Conservation (phyloP, 192 early-diverging fungal genomes). For the Entophlyctis luteolus region DNA sequence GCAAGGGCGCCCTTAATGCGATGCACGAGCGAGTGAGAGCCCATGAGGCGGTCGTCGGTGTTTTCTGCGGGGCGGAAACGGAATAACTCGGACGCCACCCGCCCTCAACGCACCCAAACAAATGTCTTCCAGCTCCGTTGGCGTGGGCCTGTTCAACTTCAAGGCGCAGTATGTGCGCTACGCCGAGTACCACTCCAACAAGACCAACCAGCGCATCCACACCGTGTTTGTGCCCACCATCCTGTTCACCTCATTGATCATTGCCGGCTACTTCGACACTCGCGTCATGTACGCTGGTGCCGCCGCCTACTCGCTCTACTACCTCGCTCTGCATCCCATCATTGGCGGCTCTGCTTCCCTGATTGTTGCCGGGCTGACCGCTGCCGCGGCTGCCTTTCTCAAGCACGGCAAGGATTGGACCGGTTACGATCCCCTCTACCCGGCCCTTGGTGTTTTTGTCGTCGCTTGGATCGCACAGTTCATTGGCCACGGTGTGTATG, state of each 20-base stretch:
- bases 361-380: background rate
- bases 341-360: conserved; percentile 25
- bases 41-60: too few relatives aligned
- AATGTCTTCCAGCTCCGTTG: too few relatives aligned
- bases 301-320: conserved; percentile 67
- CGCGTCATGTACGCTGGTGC: conserved; percentile 50
- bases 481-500: conserved; percentile 82
- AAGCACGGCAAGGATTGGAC: background rate
- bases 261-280: conserved; percentile 45
- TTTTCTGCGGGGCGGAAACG: too few relatives aligned
- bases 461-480: conserved; percentile 85
- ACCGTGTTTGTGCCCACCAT: conserved; percentile 88
- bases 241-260: conserved; percentile 73
- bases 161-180: conserved; percentile 56
- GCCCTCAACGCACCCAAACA: too few relatives aligned
- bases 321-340: conserved; percentile 54
- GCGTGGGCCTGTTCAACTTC: background rate
- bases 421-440: conserved; percentile 6
- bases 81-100: too few relatives aligned
- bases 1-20: too few relatives aligned
- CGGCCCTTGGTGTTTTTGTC: conserved; percentile 61
- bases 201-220: conserved; percentile 76
- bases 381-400: background rate
- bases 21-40: too few relatives aligned
- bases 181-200: conserved; percentile 26